Base-by-base conservation (phyloP, 2,329 filamentous ascomycete genomes). In the Ophiostoma ulmi region DNA sequence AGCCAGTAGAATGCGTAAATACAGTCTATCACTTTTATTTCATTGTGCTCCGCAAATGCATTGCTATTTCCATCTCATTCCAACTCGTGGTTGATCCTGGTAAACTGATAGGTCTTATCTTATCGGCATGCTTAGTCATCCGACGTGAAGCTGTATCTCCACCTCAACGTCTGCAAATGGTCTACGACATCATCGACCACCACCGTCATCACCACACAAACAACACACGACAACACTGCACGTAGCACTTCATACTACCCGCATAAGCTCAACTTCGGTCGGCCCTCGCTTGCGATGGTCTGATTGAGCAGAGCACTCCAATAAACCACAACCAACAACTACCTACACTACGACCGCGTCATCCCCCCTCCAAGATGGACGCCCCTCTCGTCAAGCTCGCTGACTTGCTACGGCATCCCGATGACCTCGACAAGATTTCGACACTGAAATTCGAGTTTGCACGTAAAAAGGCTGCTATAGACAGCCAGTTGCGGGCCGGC, bases 391-490 rank as follows among this genome's bases (percentile, higher is more conserved):
- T 92, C 79, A 94, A 94, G 84, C 89, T 99, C 79, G 88, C 93
- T 75, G 94, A 98, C 84, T 88, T 98, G 73, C 89, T 99, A 75
- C 92, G 93, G 77, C 93, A 97, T 78, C 93, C 95, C 3, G 95
- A 99, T 79, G 95, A 99, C 81, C 89, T 99, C 75, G 95, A 99
- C 83, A 98, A 97, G 85, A 94, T 99, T 77, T 84, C 90, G 69
- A 89, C 89, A 66, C 86, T 99, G 78, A 97, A 96, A 82, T 87
- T 91, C 75, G 95, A 99, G 80, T 97, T 98, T 82, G 88, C 88
- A 75, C 92, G 95, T 78, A 98, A 97, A 83, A 99, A 99, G 83
- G 87, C 88, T 39, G 92, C 91, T 71, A 88, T 99, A 72, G 95
- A 99, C 82, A 89, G 90, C 69, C 93, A 97, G 82, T 89, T 99